Base-by-base conservation (phyloP, 345 rosid species). In the Lumnitzera littorea region DNA sequence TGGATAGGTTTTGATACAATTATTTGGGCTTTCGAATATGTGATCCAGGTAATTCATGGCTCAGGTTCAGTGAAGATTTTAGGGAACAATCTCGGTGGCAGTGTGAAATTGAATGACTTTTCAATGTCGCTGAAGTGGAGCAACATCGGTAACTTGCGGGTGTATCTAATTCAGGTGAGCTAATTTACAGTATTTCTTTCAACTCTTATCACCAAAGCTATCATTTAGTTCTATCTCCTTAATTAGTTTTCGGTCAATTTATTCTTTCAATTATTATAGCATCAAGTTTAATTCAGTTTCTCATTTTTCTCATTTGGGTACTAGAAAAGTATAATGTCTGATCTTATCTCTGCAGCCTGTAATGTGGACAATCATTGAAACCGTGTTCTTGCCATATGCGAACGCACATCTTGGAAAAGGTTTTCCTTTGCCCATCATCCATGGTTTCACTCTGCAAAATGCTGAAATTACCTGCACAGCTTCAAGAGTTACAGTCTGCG, bases 111-210 rank as follows among this genome's bases (percentile, higher is more conserved):
- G 73, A 78, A 78, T 51, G 91, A 76, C 71, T 87, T 94, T 61
- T 66, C 90, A 55, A 79, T 87, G 97, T 77, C 91, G 41, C 72
- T 85, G 71, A 80, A 86, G 52, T 94, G 99, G 99, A 90, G 97
- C 80, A 62, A 84, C 43, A 72, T 94, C 48, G 99, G 99, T 61
- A 87, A 79, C 74, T 90, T 94, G 52, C 95, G 72, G 47, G 53
- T 94, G 67, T 75, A 58, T 75, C 80, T 94, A 55, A 74, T 94
- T 58, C 90, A 87, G 96, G 99, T 36, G 43, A 36, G 7, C 43
- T 9, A 36, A 5, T 5, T 36, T 36, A 36, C 7, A 1, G 0
- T 36, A 5, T 36, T 5, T 1, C 43, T 2, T 36, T 9, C 7
- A 36, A 36, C 43, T 36, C 11, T 7, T 36, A 1, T 36, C 7